Conservation (phyloP, 495 filamentous ascomycete genomes). For the Aspergillus wentii region DNA sequence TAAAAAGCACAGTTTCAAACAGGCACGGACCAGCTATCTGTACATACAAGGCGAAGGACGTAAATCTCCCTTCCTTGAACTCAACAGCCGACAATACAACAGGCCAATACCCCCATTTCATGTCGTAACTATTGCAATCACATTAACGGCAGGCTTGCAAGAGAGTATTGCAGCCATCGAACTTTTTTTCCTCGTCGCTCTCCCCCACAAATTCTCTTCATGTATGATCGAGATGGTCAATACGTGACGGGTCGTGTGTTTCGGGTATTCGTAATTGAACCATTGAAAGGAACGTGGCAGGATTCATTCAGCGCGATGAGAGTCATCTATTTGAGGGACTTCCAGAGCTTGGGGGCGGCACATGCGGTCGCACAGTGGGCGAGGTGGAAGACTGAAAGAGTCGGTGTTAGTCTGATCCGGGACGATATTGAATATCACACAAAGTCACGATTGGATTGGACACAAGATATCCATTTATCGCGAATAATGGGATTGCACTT, state of each 20-base stretch:
- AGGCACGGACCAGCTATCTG: conserved; percentile 46
- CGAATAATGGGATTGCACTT: conserved; percentile 39
- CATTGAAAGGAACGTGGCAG: conserved; percentile 7
- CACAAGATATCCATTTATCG: no score
- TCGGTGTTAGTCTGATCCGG: no score
- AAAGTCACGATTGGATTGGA: no score
- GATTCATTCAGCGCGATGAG: no score
- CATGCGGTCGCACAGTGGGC: conserved; percentile 87
- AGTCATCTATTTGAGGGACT: conserved; percentile 72
- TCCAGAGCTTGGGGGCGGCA: conserved; percentile 93
- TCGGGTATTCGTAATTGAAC: conserved; percentile 10
- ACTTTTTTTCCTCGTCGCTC: neutral
- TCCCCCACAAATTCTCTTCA: conserved; percentile 3
- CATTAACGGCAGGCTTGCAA: conserved; percentile 1
- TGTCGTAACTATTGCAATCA: neutral
- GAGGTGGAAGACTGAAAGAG: conserved; percentile 84
- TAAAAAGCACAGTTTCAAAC: conserved; percentile 38
- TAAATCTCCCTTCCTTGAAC: conserved; percentile 4
- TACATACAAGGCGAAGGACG: conserved; percentile 38
- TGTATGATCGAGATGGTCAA: conserved; percentile 5
- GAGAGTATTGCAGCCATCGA: conserved; percentile 1
- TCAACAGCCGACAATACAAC: conserved; percentile 10
- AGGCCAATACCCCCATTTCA: conserved; percentile 3
- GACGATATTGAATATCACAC: no score
- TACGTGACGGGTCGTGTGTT: conserved; percentile 1